These are phyloP conservation scores for Podila minutissima DNA, from an alignment of 192 early-diverging fungal genomes.

Conservation along the genomic window DNA sequence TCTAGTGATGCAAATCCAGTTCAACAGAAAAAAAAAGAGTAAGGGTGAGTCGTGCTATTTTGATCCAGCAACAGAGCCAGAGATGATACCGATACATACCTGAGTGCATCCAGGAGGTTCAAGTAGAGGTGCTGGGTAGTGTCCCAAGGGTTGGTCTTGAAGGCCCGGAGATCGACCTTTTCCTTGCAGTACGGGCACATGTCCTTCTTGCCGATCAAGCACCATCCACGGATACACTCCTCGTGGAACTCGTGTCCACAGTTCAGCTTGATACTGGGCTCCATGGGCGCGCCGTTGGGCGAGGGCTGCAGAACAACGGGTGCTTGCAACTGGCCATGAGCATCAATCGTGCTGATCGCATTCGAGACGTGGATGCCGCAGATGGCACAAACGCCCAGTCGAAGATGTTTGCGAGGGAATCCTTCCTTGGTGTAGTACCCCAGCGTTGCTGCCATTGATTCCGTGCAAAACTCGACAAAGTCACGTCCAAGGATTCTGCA, in stretches of 20 bases:
- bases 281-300: constrained; percentile 32
- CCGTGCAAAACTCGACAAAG: constrained; percentile 71
- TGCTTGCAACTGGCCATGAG: constrained; percentile 41
- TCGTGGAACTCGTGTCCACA: constrained; percentile 70
- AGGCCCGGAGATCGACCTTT: constrained; percentile 68
- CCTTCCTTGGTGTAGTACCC: constrained; percentile 72
- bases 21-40: neutral
- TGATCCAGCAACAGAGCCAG: neutral
- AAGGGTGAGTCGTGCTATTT: neutral
- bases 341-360: constrained; percentile 45
- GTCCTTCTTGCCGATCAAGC: constrained; percentile 70
- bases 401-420: constrained; percentile 64
- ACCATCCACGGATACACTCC: constrained; percentile 74
- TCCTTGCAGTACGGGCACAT: constrained; percentile 75
- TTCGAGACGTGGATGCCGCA: constrained; percentile 62
- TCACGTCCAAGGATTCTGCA: constrained; percentile 65
- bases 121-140: constrained; percentile 71
- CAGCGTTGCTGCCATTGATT: constrained; percentile 69
- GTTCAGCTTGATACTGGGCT: constrained; percentile 48
- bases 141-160: constrained; percentile 74
- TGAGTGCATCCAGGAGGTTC: constrained; percentile 66
- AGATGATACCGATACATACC: constrained; percentile 30
- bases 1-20: constrained; percentile 15
- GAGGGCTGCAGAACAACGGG: constrained; percentile 43
- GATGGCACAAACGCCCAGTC: constrained; percentile 64